These are phyloP conservation scores for Agroathelia rolfsii DNA, from an alignment of 1,284 basidiomycete species.

Conservation along the genomic window DNA sequence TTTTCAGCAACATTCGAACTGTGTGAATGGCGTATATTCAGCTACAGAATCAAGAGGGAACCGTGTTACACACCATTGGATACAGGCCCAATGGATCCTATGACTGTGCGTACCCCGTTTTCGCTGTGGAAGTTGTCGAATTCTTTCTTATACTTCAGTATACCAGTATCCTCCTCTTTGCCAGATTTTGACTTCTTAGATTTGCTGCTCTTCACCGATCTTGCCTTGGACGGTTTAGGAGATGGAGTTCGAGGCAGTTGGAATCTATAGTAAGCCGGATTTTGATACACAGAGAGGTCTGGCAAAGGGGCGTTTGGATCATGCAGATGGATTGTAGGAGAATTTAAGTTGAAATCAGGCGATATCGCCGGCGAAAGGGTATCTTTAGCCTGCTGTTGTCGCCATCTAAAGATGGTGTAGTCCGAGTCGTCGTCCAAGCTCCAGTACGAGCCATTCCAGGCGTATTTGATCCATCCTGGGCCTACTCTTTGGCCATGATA, in stretches of 20 bases:
- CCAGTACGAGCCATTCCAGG: conserved; percentile 65
- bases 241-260: conserved; percentile 12
- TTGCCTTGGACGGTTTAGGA: conserved; percentile 16
- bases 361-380: conserved; percentile 17
- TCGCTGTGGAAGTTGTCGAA: conserved; percentile 82
- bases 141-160: conserved; percentile 60
- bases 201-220: conserved; percentile 31
- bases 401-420: conserved; percentile 71
- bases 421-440: conserved; percentile 76
- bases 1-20: conserved; percentile 91
- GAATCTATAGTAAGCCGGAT: conserved; percentile 63
- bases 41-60: conserved; percentile 5
- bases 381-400: conserved; percentile 28
- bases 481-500: conserved; percentile 51
- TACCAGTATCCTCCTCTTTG: conserved; percentile 27
- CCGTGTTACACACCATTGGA: conserved; percentile 54
- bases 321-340: conserved; percentile 53
- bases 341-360: conserved; percentile 11
- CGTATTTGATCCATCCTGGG: conserved; percentile 74
- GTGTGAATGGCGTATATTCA: conserved; percentile 7
- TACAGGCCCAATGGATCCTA: conserved; percentile 86
- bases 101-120: conserved; percentile 89
- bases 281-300: conserved; percentile 48
- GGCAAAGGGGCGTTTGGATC: conserved; percentile 55
- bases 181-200: conserved; percentile 18